phyloP scores from a whole-genome alignment of 2,329 filamentous ascomycete genomes.

The Penicillium thymicola region DNA sequence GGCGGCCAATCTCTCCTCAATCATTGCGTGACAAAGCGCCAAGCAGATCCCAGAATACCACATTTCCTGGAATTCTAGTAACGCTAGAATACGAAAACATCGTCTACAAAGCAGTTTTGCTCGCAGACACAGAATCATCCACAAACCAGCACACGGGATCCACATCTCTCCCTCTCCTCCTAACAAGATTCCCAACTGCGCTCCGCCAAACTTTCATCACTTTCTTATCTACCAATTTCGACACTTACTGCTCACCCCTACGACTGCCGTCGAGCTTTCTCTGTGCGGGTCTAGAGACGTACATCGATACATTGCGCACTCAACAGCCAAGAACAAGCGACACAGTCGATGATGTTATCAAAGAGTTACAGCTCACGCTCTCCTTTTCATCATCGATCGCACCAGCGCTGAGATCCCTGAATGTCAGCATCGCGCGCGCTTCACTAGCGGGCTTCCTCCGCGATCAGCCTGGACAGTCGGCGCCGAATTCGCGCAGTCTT shows the following conservation, averaged over 20 bases:
- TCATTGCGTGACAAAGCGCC: constrained; percentile 27
- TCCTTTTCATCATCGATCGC: constrained; percentile 36
- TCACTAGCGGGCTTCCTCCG: constrained; percentile 24
- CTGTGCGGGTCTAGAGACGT: constrained; percentile 43
- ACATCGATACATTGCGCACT: constrained; percentile 22
- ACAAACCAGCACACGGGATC: constrained; percentile 31
- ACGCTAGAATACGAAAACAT: constrained; percentile 50
- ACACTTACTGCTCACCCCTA: constrained; percentile 47
- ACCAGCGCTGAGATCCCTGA: constrained; percentile 34
- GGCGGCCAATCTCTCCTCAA: constrained; percentile 38
- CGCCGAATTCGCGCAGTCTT: constrained; percentile 7
- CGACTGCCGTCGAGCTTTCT: constrained; percentile 46
- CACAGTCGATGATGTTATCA: constrained; percentile 32
- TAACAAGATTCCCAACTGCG: constrained; percentile 51
- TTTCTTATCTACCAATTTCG: constrained; percentile 51
- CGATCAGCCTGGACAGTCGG: neutral
- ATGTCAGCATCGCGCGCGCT: constrained; percentile 34
- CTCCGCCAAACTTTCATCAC: constrained; percentile 49
- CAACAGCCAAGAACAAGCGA: neutral
- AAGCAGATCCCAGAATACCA: constrained; percentile 24
- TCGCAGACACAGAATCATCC: constrained; percentile 35
- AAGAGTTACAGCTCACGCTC: constrained; percentile 41
- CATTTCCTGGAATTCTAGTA: constrained; percentile 45
- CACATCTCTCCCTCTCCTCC: constrained; percentile 49
- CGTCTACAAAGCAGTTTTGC: constrained; percentile 50